Conservation (phyloP, 176 grass and related monocot species). For the Carex parvula region DNA sequence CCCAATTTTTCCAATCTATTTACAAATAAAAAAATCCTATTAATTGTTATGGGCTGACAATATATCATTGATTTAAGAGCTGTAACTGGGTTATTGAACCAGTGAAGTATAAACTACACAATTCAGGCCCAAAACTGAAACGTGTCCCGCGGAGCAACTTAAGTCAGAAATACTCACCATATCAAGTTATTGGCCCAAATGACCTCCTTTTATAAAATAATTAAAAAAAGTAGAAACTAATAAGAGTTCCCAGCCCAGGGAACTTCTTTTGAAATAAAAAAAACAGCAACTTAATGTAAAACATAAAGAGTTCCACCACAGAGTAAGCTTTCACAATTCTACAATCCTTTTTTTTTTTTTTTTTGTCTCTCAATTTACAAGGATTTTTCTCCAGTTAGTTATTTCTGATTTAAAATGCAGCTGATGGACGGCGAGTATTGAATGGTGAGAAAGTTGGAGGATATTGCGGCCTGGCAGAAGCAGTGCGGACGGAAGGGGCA, state of each 20-base stretch:
- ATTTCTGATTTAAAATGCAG: conserved; percentile 26
- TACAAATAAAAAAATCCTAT: too few relatives aligned
- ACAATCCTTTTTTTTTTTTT: neutral
- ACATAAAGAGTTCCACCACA: neutral
- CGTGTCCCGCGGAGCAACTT: too few relatives aligned
- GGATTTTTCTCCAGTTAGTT: conserved; percentile 14
- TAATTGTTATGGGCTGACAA: too few relatives aligned
- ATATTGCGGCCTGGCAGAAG: conserved; percentile 4
- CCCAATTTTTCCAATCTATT: too few relatives aligned
- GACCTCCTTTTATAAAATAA: neutral
- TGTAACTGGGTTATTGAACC: too few relatives aligned
- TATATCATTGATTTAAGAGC: too few relatives aligned
- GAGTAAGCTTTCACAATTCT: conserved; percentile 4
- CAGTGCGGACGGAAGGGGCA: neutral
- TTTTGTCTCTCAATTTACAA: conserved; percentile 17
- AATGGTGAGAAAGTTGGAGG: conserved; percentile 22
- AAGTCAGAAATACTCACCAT: too few relatives aligned
- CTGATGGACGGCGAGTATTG: conserved; percentile 38
- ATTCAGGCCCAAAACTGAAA: too few relatives aligned
- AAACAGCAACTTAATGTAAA: conserved; percentile 3
- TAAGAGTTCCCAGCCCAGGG: neutral
- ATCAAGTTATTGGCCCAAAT: neutral
- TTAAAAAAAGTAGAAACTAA: neutral
- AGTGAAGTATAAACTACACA: too few relatives aligned
- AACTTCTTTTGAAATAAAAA: neutral